A percentile compares a stretch with the other conserved stretches of the same genome.
Evolutionary conservation across 2,329 filamentous ascomycete species (phyloP).

Genomic region (Apiospora sp.): DNA sequence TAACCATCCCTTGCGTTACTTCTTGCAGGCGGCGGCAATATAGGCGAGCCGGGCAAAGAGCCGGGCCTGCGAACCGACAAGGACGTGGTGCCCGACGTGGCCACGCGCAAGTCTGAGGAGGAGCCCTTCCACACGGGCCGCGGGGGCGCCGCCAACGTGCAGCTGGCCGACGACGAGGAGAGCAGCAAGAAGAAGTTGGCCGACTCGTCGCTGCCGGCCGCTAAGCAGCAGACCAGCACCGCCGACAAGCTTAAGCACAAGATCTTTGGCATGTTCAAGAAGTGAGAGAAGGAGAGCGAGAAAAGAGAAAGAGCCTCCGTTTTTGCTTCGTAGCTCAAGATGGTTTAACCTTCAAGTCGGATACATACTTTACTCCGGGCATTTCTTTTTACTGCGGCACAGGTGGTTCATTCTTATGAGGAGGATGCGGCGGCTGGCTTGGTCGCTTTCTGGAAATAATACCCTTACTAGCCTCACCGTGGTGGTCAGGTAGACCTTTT

Average conservation of each 20-base stretch:
- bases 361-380: neutral
- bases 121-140: constrained; percentile 65
- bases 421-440: neutral
- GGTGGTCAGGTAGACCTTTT: neutral
- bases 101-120: constrained; percentile 56
- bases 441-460: constrained; percentile 5
- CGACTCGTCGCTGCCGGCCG: constrained; percentile 39
- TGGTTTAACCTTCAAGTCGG: neutral
- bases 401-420: neutral
- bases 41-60: constrained; percentile 55
- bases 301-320: neutral
- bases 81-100: constrained; percentile 61
- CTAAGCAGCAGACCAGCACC: constrained; percentile 49
- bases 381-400: neutral
- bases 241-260: constrained; percentile 67
- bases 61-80: constrained; percentile 55
- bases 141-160: constrained; percentile 67
- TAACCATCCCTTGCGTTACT: neutral
- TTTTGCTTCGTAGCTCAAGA: neutral
- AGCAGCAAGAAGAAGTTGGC: constrained; percentile 35
- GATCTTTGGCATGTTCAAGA: constrained; percentile 59
- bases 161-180: constrained; percentile 42
- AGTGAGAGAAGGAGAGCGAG: constrained; percentile 36
- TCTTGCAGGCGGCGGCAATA: constrained; percentile 64
- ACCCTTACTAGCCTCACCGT: constrained; percentile 9